Evolutionary conservation across 2,329 filamentous ascomycete species (phyloP), one percentile per base, ranked within the genome.

Genomic region (Fusarium sp.): DNA sequence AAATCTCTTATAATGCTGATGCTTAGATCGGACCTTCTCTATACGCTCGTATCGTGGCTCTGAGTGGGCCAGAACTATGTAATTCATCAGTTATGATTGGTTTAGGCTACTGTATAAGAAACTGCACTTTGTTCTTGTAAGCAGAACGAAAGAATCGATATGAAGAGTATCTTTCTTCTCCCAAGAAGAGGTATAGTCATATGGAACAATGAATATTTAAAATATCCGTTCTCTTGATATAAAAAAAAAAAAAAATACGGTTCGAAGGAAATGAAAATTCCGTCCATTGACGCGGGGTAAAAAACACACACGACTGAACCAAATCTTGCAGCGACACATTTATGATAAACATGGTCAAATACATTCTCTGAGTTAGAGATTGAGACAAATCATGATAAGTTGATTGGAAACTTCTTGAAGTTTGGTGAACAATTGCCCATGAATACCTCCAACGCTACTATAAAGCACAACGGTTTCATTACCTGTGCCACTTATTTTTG

Each of bases 401-500:
- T 52, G 9, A 37, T 37, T 23, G 23, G 33, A 37, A 37, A 26
- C 20, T 18, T 11, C 33, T 20, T 35, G 18, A 18, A 17, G 15
- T 13, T 41, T 42, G 27, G 26, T 18, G 6, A 18, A 26, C 15
- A 35, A 13, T 18, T n/a, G 8, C 13, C 17, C 30, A 42, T 38
- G n/a, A 11, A 49, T 42, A 54, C 13, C 15, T 26, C 18, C 23
- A 38, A 26, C 50, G 50, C 26, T 50, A 60, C 50, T 57, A 32
- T 32, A 38, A 44, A 56, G n/a, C 20, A 35, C 35, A 42, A n/a
- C 57, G 23, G n/a, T 46, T 38, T 38, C 15, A 45, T 63, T 30
- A 30, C 20, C 14, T 56, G 48, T 64, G 44, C 58, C 30, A 37
- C 23, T 63, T 64, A 55, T 56, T 64, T 60, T 64, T 63, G 58